Evolutionary conservation across 352 stramenopile genomes (phyloP).

Genomic region (Phytophthora syringae): DNA sequence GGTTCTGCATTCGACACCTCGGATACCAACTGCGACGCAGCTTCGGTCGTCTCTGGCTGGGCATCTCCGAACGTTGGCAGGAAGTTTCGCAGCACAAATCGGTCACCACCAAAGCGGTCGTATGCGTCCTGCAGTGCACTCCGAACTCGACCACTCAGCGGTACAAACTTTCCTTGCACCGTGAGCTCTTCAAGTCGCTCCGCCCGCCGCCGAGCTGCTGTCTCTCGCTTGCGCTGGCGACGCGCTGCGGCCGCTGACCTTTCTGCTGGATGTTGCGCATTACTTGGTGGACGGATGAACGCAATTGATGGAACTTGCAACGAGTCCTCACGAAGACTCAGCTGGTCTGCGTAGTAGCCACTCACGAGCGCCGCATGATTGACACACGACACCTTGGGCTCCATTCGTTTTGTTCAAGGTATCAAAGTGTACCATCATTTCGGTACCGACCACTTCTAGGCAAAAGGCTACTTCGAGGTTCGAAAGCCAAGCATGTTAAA

Average conservation of each 20-base stretch:
- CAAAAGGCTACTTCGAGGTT: no score
- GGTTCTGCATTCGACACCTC: neutral
- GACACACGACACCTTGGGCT: slow-evolving; percentile 35
- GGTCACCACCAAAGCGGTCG: slow-evolving; percentile 16
- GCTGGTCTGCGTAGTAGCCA: slow-evolving; percentile 54
- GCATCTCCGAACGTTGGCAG: slow-evolving; percentile 18
- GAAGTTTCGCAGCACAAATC: slow-evolving; percentile 34
- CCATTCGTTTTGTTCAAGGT: slow-evolving; percentile 9
- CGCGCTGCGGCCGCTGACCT: slow-evolving; percentile 14
- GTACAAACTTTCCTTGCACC: slow-evolving; percentile 58
- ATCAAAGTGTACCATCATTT: no score
- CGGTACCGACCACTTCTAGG: no score
- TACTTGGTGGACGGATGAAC: slow-evolving; percentile 22
- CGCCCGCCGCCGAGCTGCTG: slow-evolving; percentile 31
- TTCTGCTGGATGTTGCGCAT: neutral
- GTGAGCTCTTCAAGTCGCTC: slow-evolving; percentile 45
- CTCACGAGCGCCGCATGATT: slow-evolving; percentile 61
- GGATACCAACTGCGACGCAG: slow-evolving; percentile 14
- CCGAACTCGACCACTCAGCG: slow-evolving; percentile 32
- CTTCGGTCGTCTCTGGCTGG: neutral
- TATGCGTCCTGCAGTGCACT: slow-evolving; percentile 32
- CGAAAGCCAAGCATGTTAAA: no score
- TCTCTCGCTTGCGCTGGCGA: slow-evolving; percentile 51
- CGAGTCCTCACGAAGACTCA: slow-evolving; percentile 36
- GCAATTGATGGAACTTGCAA: slow-evolving; percentile 41